Evolutionary conservation across 169 alveolate genomes (phyloP), one percentile per base, ranked within the genome.

Genomic region (Plasmodium chabaudi): DNA sequence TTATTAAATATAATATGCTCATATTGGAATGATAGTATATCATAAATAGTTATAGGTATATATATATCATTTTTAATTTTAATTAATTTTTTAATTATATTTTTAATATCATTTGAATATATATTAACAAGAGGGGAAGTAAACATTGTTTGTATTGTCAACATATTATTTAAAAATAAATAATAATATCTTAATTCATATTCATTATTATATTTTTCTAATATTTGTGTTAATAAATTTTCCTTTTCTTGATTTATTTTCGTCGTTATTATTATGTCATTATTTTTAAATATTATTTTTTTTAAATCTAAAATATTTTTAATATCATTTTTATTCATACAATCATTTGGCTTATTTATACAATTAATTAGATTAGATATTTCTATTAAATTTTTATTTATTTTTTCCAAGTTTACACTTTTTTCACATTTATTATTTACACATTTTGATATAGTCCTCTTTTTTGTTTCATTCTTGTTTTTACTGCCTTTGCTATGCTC

Each of bases 61-160:
- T 77, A 77, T 53, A 19, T 27, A 15, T 46, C 47, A n/a, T 21
- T 51, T 77, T 77, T 77, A 13, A 77, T 49, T 17, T 64, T 15
- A 10, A 77, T 68, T 51, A 77, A 49, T 63, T 51, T 77, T 27
- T 55, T 19, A 27, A 77, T 42, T 49, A 77, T 77, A 9, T 19
- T 47, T 77, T 64, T 21, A 12, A 77, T 51, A 15, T 77, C 88
- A 19, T 64, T 44, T 23, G 88, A 77, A 57, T 65, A 27, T 15
- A 77, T 49, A 56, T 77, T 56, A 21, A 77, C 42, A 19, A 77
- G 49, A 39, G 71, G 47, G 9, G 88, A 77, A 44, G 49, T 77
- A 21, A 77, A 51, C 88, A 77, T 51, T 1, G 88, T 77, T 51
- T 77, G 88, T 39, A 77, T 77, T 2, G 88, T 77, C 12, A 77